These are phyloP conservation scores for Pseudocercospora macadamiae DNA, from an alignment of 2,329 filamentous ascomycete species.

Conservation along the genomic window DNA sequence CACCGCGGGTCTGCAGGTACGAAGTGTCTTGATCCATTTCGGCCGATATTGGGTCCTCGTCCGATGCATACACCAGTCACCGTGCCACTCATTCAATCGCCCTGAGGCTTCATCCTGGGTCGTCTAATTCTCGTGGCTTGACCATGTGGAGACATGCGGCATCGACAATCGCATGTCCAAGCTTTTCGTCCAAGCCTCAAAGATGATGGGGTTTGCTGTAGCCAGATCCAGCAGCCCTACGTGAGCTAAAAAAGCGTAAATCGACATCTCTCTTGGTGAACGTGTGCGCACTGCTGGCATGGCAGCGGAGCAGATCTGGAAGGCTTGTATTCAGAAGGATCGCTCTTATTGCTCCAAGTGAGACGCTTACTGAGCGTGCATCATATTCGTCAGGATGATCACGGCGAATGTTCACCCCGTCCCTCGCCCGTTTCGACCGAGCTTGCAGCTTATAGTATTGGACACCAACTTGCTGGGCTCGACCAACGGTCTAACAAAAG, in stretches of 20 bases:
- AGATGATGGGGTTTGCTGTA: background rate
- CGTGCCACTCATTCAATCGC: no score
- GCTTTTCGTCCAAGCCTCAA: background rate
- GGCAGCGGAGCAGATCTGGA: background rate
- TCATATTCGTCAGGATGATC: background rate
- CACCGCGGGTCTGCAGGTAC: background rate
- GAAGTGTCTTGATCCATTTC: background rate
- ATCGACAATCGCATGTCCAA: background rate
- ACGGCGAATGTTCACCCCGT: background rate
- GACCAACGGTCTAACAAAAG: background rate
- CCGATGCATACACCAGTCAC: background rate
- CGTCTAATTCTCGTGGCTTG: background rate
- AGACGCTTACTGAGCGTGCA: slow-evolving; percentile 2
- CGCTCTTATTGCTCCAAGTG: slow-evolving; percentile 1
- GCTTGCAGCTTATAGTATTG: background rate
- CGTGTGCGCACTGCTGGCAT: background rate
- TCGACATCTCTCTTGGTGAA: background rate
- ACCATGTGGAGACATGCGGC: background rate
- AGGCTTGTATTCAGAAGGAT: slow-evolving; percentile 2
- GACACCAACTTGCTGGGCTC: background rate
- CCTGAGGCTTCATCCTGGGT: background rate
- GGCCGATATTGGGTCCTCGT: background rate
- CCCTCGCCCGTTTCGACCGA: background rate
- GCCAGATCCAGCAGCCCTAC: background rate
- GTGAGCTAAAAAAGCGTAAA: background rate